A percentile compares a stretch with the other conserved stretches of the same genome.
Conservation (phyloP, 2,329 filamentous ascomycete genomes). For the Ascochyta lentis region DNA sequence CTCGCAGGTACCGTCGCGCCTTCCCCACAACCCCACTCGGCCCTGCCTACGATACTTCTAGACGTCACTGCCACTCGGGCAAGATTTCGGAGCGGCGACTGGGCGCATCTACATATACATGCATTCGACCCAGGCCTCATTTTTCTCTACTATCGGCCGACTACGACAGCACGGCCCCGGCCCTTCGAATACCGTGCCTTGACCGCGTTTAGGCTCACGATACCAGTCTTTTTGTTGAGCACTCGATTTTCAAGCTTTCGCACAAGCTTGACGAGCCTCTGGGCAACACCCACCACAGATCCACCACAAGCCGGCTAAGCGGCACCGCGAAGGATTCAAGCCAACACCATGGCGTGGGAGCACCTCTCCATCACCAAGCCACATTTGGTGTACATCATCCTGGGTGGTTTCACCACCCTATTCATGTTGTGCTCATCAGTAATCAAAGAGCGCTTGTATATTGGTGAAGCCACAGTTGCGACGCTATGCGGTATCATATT, state of each 20-base stretch:
- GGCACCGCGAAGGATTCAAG: constrained; percentile 10
- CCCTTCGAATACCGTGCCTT: constrained; percentile 16
- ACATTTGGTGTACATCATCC: constrained; percentile 97
- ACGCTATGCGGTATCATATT: constrained; percentile 89
- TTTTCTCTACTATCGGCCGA: constrained; percentile 29
- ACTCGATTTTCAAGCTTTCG: constrained; percentile 14
- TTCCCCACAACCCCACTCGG: constrained; percentile 16
- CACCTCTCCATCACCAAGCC: constrained; percentile 88
- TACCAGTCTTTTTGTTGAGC: not conserved
- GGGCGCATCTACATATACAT: constrained; percentile 57
- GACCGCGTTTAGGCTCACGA: not conserved
- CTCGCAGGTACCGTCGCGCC: constrained; percentile 5
- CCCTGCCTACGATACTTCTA: constrained; percentile 10
- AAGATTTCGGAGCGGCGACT: constrained; percentile 54
- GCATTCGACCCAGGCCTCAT: constrained; percentile 42
- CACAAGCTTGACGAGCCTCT: constrained; percentile 19
- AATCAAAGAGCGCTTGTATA: constrained; percentile 98
- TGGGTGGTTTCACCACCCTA: constrained; percentile 94
- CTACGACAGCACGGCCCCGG: constrained; percentile 21
- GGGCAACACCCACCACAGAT: constrained; percentile 13
- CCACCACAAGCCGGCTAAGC: constrained; percentile 17
- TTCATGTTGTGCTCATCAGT: constrained; percentile 99
- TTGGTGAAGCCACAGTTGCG: constrained; percentile 95
- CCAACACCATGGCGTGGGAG: constrained; percentile 72
- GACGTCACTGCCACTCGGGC: constrained; percentile 30